Base-by-base conservation (phyloP, 2,329 filamentous ascomycete genomes). In the Endoconidiophora laricicola region DNA sequence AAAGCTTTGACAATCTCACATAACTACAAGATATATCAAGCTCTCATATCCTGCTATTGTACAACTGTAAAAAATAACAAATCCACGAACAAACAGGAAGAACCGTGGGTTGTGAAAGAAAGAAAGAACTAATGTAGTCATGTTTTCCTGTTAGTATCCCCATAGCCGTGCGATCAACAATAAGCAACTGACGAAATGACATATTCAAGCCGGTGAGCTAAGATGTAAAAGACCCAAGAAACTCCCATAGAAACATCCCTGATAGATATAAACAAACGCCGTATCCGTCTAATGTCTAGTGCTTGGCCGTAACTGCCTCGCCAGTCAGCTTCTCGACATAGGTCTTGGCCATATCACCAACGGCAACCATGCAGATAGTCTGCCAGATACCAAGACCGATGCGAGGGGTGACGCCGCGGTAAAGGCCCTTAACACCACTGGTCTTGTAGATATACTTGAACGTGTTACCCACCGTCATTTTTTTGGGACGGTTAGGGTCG, bases 311-410 rank as follows among this genome's bases (percentile, higher is more conserved):
- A 60, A 79, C 75, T 60, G 63, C 59, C 23, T 81, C 78, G 54
- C 78, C 78, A 45, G 78, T 81, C 62, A 81, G 54, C 63, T 76
- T 76, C 65, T 81, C 78, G 55, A 81, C 75, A 57, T 81, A 80
- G 50, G 68, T 69, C 69, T 81, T 81, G 55, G 78, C 78, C 87
- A 94, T 88, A 71, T 96, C 91, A 69, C 91, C 91, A 67, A 96
- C 75, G 62, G 90, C 91, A 69, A 98, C 91, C 91, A 98, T 98
- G 76, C 91, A 98, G 62, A 98, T 83, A 55, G 91, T 98, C 76
- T 98, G 91, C 91, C 91, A 98, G 71, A 98, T 78, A 63, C 91
- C 83, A 56, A 98, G 80, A 59, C 88, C 88, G 64, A 98, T 88
- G 66, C 91, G 82, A 60, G 91, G 91, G 58, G 86, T 75, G 56